These are phyloP conservation scores for Lasiodiplodia gonubiensis DNA, from an alignment of 2,329 filamentous ascomycete species.

Conservation along the genomic window DNA sequence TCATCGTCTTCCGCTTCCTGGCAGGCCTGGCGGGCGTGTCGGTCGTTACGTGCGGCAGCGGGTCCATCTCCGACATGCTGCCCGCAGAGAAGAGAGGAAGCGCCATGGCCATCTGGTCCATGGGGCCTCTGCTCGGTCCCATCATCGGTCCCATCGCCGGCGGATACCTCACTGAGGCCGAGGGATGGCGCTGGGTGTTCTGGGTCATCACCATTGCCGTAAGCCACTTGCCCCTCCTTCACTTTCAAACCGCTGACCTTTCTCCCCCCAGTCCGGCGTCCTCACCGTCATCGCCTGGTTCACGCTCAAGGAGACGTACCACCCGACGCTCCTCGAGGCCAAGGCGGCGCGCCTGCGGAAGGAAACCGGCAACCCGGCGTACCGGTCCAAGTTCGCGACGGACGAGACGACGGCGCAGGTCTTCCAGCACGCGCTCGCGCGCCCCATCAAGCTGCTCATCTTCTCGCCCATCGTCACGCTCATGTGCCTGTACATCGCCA, in stretches of 20 bases:
- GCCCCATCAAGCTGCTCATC: slow-evolving; percentile 36
- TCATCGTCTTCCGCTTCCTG: slow-evolving; percentile 39
- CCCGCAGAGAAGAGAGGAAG: slow-evolving; percentile 55
- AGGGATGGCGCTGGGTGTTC: slow-evolving; percentile 23
- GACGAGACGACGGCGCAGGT: slow-evolving; percentile 35
- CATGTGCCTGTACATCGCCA: slow-evolving; percentile 30
- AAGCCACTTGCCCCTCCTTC: slow-evolving; percentile 12
- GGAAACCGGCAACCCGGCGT: slow-evolving; percentile 56
- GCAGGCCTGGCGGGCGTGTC: slow-evolving; percentile 36
- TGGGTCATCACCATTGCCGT: slow-evolving; percentile 13
- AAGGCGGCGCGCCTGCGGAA: slow-evolving; percentile 65
- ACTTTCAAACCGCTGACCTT: slow-evolving; percentile 36
- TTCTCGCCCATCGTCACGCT: slow-evolving; percentile 35
- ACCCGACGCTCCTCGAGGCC: slow-evolving; percentile 49
- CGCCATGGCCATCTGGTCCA: slow-evolving; percentile 55
- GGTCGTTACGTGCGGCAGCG: slow-evolving; percentile 54
- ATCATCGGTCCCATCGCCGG: slow-evolving; percentile 45
- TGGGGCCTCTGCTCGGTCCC: slow-evolving; percentile 59
- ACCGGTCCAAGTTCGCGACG: slow-evolving; percentile 32
- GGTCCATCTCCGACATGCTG: slow-evolving; percentile 59
- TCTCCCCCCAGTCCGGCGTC: not conserved
- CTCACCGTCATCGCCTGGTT: slow-evolving; percentile 53
- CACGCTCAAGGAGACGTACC: slow-evolving; percentile 62
- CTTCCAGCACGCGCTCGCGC: slow-evolving; percentile 34
- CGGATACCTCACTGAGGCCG: slow-evolving; percentile 7